Conservation (phyloP, 148 eudicot species). For the Vaccinium vitisidaea region DNA sequence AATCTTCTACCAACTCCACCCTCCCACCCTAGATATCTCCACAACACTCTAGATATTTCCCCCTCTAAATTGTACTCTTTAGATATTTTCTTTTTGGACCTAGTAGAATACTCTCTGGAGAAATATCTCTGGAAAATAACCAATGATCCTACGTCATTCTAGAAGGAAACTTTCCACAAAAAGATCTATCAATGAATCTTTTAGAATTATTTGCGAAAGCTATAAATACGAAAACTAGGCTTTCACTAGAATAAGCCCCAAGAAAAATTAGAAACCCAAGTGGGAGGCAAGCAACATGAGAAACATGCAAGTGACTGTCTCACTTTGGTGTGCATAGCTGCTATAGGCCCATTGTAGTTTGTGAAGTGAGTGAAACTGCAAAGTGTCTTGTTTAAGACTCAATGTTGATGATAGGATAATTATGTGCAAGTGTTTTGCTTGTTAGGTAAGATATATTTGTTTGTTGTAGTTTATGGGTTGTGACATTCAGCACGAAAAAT, state of each 20-base stretch:
- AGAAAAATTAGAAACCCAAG: not conserved
- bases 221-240: not conserved
- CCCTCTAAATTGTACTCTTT: not conserved
- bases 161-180: not conserved
- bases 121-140: not conserved
- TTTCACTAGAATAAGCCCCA: not conserved
- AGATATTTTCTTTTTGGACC: not conserved
- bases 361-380: not conserved
- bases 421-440: not conserved
- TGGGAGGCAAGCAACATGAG: not conserved
- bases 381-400: not conserved
- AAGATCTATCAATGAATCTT: not conserved
- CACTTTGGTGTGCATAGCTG: not conserved
- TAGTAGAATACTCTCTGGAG: not conserved
- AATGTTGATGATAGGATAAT: not conserved
- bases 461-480: not conserved
- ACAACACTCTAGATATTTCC: not conserved
- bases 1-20: slow-evolving; percentile 1
- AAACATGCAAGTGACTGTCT: not conserved
- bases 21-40: not conserved
- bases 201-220: not conserved
- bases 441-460: not conserved
- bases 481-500: not conserved
- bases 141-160: not conserved
- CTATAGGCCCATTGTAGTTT: not conserved